Evolutionary conservation across 768 basidiomycete genomes (phyloP).

Genomic region (Russula olivacea): DNA sequence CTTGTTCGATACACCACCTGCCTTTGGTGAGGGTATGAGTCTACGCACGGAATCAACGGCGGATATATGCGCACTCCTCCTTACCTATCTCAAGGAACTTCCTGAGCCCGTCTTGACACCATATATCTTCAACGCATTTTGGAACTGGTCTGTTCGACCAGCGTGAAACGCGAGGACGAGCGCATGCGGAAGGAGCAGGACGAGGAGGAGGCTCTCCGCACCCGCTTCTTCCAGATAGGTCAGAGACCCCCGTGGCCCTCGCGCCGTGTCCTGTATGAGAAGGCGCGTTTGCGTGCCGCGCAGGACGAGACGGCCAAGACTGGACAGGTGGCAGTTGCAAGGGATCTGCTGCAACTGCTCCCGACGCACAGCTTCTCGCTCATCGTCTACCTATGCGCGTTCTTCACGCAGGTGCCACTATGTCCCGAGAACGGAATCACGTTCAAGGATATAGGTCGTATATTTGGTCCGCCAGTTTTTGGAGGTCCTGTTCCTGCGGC

Average conservation of each 20-base stretch:
- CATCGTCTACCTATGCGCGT: too few species aligned
- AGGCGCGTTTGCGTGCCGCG: too few species aligned
- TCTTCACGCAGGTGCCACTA: slow-evolving; percentile 46
- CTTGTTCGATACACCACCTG: slow-evolving; percentile 34
- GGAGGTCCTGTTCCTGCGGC: slow-evolving; percentile 30
- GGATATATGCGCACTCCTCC: slow-evolving; percentile 42
- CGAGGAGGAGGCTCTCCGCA: slow-evolving; percentile 33
- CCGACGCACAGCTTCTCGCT: too few species aligned
- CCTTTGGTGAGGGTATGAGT: too few species aligned
- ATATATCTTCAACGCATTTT: slow-evolving; percentile 38
- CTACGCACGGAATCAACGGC: slow-evolving; percentile 32
- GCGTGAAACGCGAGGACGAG: slow-evolving; percentile 33
- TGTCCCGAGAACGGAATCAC: slow-evolving; percentile 47
- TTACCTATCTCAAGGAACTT: slow-evolving; percentile 43
- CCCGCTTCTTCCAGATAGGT: slow-evolving; percentile 29
- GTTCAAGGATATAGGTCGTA: slow-evolving; percentile 40
- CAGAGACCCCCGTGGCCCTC: slow-evolving; percentile 22
- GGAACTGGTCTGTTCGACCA: slow-evolving; percentile 43
- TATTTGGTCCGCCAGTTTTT: slow-evolving; percentile 41
- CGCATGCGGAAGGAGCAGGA: slow-evolving; percentile 30
- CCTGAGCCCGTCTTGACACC: slow-evolving; percentile 43
- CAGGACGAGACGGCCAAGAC: too few species aligned
- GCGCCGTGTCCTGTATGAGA: slow-evolving; percentile 8
- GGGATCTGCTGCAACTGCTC: too few species aligned
- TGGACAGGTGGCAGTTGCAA: too few species aligned